Conservation (phyloP, 1,284 basidiomycete genomes). For the Cryptococcus maquisensis region DNA sequence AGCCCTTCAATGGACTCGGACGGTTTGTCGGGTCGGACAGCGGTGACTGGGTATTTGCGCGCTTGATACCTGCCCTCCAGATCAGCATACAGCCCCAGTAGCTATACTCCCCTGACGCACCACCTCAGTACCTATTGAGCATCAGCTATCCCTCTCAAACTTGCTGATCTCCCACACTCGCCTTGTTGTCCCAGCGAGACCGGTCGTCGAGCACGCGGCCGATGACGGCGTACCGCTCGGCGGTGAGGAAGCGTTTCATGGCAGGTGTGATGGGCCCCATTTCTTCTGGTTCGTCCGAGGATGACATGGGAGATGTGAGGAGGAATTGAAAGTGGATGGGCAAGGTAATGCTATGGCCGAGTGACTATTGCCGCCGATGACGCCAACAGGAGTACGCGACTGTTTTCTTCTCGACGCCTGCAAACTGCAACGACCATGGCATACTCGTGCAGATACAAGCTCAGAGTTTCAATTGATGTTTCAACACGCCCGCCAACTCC, state of each 20-base stretch:
- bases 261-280: slow-evolving; percentile 14
- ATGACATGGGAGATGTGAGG: too few relatives aligned
- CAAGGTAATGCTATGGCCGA: too few relatives aligned
- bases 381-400: too few relatives aligned
- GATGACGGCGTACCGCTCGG: slow-evolving; percentile 39
- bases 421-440: too few relatives aligned
- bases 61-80: slow-evolving; percentile 58
- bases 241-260: slow-evolving; percentile 37
- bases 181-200: slow-evolving; percentile 40
- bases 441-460: too few relatives aligned
- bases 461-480: too few relatives aligned
- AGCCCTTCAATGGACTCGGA: slow-evolving; percentile 35
- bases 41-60: slow-evolving; percentile 52
- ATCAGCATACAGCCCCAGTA: background rate
- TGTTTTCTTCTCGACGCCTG: too few relatives aligned
- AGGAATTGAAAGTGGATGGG: too few relatives aligned
- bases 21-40: slow-evolving; percentile 55
- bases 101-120: slow-evolving; percentile 9
- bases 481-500: too few relatives aligned
- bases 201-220: slow-evolving; percentile 38
- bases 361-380: too few relatives aligned
- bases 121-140: slow-evolving; percentile 51
- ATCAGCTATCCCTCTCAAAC: background rate
- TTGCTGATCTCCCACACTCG: slow-evolving; percentile 8
- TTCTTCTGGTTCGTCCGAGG: background rate